These are phyloP conservation scores for Cryptococcus maquisensis DNA, from an alignment of 1,284 basidiomycete genomes.

Conservation along the genomic window DNA sequence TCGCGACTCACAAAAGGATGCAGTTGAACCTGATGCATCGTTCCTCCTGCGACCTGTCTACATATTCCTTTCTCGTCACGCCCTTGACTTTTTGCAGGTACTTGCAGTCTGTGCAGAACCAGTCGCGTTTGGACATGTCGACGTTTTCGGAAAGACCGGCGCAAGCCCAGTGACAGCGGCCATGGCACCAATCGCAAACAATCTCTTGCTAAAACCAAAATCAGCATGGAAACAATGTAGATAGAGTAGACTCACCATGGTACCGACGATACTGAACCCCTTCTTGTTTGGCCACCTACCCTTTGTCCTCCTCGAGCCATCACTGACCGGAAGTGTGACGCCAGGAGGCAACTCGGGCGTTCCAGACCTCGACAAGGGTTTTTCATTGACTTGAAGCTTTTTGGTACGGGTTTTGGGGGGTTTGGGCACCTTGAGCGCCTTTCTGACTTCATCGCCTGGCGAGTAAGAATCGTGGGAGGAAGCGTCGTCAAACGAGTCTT, in stretches of 20 bases:
- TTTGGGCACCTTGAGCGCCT: no score
- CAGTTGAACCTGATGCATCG: background rate
- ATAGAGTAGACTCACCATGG: background rate
- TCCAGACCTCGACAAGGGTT: no score
- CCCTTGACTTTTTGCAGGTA: background rate
- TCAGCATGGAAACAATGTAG: background rate
- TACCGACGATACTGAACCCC: background rate
- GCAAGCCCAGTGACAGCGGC: constrained; percentile 3
- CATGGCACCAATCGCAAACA: background rate
- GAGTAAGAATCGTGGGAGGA: no score
- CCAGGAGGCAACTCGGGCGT: no score
- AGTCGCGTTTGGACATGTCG: background rate
- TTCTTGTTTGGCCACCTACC: background rate
- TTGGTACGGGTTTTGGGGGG: no score
- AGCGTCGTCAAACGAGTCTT: no score
- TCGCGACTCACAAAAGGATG: background rate
- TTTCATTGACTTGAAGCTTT: no score
- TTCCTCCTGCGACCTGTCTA: background rate
- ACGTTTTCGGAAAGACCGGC: constrained; percentile 1
- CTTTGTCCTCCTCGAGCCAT: background rate
- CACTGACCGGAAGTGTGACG: background rate
- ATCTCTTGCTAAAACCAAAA: background rate
- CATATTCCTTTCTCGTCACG: background rate
- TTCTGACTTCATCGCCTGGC: no score
- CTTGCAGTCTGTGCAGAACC: constrained; percentile 1